phyloP scores from a whole-genome alignment of 768 basidiomycete species.

The Dictyophora rubrovolvata region DNA sequence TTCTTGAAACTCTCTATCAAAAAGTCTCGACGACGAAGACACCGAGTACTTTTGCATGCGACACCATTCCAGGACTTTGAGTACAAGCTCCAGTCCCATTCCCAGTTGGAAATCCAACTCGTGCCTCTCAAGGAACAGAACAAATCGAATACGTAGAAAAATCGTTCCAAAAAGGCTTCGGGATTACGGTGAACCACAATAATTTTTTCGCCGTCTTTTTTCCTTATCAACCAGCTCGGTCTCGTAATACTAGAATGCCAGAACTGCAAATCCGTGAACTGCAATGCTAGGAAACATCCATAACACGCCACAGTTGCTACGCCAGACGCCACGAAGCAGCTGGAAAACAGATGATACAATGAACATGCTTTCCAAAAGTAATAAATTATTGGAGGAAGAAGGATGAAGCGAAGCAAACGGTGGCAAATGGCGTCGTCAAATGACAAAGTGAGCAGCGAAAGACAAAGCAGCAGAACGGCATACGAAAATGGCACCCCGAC shows the following conservation, averaged over 20 bases:
- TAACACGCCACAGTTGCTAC: background rate
- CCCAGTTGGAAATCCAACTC: background rate
- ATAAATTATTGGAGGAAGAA: background rate
- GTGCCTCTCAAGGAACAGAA: conserved; percentile 1
- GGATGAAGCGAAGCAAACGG: background rate
- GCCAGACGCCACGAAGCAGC: background rate
- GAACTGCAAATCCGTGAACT: background rate
- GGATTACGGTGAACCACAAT: background rate
- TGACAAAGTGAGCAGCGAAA: background rate
- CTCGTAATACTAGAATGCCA: background rate
- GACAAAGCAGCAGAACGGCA: background rate
- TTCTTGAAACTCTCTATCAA: background rate
- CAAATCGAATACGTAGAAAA: conserved; percentile 7
- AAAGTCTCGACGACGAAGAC: background rate
- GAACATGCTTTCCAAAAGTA: conserved; percentile 3
- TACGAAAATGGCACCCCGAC: background rate
- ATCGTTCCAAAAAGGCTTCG: background rate
- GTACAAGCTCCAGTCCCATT: conserved; percentile 3
- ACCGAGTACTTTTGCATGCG: background rate
- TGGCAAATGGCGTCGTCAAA: background rate
- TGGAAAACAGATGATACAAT: background rate
- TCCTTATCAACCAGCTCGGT: background rate
- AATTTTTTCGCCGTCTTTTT: background rate
- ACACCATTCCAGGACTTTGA: background rate
- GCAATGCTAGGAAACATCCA: background rate